Evolutionary conservation across 305 asterid genomes (phyloP).

Genomic region (Fraxinus nigra): DNA sequence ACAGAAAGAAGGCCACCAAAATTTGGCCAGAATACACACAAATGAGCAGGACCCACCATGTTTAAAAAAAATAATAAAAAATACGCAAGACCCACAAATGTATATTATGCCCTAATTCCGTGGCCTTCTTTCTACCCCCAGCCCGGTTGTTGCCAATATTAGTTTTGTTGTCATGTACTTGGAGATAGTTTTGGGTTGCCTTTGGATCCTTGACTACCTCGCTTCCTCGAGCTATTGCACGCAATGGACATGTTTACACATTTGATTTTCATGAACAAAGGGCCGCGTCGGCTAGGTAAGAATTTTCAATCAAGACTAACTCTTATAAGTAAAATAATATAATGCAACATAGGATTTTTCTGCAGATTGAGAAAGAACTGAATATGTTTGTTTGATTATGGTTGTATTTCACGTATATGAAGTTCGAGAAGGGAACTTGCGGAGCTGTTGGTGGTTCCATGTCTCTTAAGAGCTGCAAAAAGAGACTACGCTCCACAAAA

Average conservation of each 20-base stretch:
- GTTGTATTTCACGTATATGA: slow-evolving; percentile 43
- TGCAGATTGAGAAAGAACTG: background rate
- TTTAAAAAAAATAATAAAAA: too few species aligned
- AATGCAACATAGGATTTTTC: background rate
- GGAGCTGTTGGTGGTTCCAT: slow-evolving; percentile 43
- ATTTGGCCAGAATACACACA: too few species aligned
- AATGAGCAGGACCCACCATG: too few species aligned
- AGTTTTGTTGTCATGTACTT: slow-evolving; percentile 82
- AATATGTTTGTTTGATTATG: background rate
- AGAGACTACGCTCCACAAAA: slow-evolving; percentile 53
- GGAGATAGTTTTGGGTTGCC: slow-evolving; percentile 84
- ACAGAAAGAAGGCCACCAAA: too few species aligned
- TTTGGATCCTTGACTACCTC: slow-evolving; percentile 83
- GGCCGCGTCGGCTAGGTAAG: slow-evolving; percentile 85
- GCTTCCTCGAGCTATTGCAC: slow-evolving; percentile 82
- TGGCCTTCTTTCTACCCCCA: too few species aligned
- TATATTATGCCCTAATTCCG: too few species aligned
- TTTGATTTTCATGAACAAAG: slow-evolving; percentile 95
- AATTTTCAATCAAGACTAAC: background rate
- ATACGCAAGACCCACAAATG: too few species aligned
- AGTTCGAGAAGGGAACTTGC: slow-evolving; percentile 29
- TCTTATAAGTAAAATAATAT: background rate
- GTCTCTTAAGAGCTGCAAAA: slow-evolving; percentile 50
- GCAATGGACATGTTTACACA: slow-evolving; percentile 73
- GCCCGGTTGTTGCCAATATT: slow-evolving; percentile 45